phyloP scores from a whole-genome alignment of 2,329 filamentous ascomycete genomes.

The Orbilia oligospora region DNA sequence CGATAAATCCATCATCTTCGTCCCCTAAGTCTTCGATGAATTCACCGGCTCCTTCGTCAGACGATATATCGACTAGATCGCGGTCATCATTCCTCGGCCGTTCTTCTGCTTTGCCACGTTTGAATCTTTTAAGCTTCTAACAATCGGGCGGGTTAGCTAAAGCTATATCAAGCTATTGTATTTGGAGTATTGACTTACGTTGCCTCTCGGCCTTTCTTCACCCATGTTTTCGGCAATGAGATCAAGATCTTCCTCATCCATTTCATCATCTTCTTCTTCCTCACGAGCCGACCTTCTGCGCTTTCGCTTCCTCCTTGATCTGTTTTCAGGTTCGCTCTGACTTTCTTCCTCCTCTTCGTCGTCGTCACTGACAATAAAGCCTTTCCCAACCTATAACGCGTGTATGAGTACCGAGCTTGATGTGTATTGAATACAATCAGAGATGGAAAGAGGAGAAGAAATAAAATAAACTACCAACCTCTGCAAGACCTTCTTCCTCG shows the following conservation, averaged over 20 bases:
- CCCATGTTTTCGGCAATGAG: slow-evolving; percentile 80
- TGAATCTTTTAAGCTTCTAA: slow-evolving; percentile 94
- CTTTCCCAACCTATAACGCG: slow-evolving; percentile 80
- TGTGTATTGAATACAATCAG: neutral
- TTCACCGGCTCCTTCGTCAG: slow-evolving; percentile 85
- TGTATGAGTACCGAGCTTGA: slow-evolving; percentile 31
- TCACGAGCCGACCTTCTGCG: slow-evolving; percentile 79
- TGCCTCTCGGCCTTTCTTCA: slow-evolving; percentile 61
- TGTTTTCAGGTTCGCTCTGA: slow-evolving; percentile 65
- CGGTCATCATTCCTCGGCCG: slow-evolving; percentile 76
- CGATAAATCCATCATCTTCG: slow-evolving; percentile 83
- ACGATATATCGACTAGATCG: slow-evolving; percentile 92
- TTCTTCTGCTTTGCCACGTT: slow-evolving; percentile 84
- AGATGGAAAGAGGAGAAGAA: neutral
- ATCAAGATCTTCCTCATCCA: slow-evolving; percentile 96
- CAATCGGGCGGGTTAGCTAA: slow-evolving; percentile 68
- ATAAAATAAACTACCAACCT: slow-evolving; percentile 70
- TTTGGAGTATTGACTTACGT: slow-evolving; percentile 50
- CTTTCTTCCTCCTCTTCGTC: slow-evolving; percentile 80
- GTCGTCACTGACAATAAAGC: slow-evolving; percentile 95
- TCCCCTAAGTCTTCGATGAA: slow-evolving; percentile 72
- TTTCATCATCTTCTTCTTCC: slow-evolving; percentile 83
- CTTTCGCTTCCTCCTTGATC: slow-evolving; percentile 71
- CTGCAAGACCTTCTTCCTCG: slow-evolving; percentile 85
- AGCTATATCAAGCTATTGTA: neutral